Conservation (phyloP, 805 yeast species). For the Lachancea nothofagi region DNA sequence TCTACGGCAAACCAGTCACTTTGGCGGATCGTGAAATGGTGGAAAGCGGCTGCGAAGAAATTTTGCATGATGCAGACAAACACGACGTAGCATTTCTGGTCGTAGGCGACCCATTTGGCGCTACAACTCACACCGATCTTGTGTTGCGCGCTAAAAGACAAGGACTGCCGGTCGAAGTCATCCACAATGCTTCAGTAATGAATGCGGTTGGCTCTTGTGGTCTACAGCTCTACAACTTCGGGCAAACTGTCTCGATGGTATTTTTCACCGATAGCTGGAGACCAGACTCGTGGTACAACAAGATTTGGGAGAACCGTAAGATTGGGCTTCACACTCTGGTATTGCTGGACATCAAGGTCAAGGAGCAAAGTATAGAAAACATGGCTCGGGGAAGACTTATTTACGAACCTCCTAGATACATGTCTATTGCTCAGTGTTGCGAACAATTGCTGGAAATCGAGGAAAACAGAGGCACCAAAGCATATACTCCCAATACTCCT, state of each 20-base stretch:
- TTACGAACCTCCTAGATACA: slow-evolving; percentile 95
- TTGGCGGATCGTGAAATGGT: slow-evolving; percentile 94
- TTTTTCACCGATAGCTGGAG: slow-evolving; percentile 94
- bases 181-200: slow-evolving; percentile 96
- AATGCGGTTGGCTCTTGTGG: slow-evolving; percentile 99
- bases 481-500: slow-evolving; percentile 83
- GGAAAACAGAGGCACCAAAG: slow-evolving; percentile 65
- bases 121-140: slow-evolving; percentile 95
- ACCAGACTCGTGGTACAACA: slow-evolving; percentile 91
- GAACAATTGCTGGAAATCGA: slow-evolving; percentile 84
- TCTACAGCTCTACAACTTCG: slow-evolving; percentile 87
- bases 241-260: slow-evolving; percentile 95
- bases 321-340: slow-evolving; percentile 89
- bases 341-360: slow-evolving; percentile 87
- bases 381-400: slow-evolving; percentile 88
- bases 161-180: slow-evolving; percentile 68
- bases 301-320: slow-evolving; percentile 80
- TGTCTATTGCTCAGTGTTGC: slow-evolving; percentile 88
- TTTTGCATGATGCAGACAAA: slow-evolving; percentile 65
- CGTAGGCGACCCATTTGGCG: slow-evolving; percentile 97
- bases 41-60: slow-evolving; percentile 80
- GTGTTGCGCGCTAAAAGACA: slow-evolving; percentile 86
- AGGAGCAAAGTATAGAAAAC: slow-evolving; percentile 92
- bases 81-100: slow-evolving; percentile 92
- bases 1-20: slow-evolving; percentile 78